Percentiles rank a stretch among this genome's conserved stretches.
These are phyloP conservation scores for Penicillium hesseltinei DNA, from an alignment of 2,329 filamentous ascomycete genomes.

Conservation along the genomic window DNA sequence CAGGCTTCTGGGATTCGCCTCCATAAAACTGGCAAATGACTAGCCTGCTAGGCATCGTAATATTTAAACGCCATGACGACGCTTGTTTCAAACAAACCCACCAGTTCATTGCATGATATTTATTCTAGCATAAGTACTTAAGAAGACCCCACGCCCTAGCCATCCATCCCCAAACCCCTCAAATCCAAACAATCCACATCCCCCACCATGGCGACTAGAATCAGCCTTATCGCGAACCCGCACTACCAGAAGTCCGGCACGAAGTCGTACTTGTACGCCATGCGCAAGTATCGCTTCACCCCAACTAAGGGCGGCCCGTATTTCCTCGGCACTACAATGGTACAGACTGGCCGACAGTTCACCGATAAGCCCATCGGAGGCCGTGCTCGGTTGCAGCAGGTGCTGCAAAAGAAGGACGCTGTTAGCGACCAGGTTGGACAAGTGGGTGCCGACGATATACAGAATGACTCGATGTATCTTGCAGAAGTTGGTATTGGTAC, in stretches of 20 bases:
- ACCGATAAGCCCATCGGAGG: conserved; percentile 50
- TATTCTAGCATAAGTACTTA: neutral
- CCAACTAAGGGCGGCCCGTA: conserved; percentile 65
- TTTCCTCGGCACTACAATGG: conserved; percentile 49
- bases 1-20: neutral
- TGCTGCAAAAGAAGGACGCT: conserved; percentile 50
- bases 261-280: conserved; percentile 62
- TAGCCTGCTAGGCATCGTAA: neutral
- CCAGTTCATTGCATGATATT: neutral
- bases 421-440: conserved; percentile 43
- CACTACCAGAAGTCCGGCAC: conserved; percentile 59
- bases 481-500: conserved; percentile 64
- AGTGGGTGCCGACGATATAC: conserved; percentile 61
- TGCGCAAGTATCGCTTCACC: conserved; percentile 63
- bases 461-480: conserved; percentile 67
- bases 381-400: conserved; percentile 47
- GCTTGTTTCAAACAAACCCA: neutral
- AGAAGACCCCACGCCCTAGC: neutral
- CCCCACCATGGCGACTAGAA: conserved; percentile 41
- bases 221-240: conserved; percentile 56
- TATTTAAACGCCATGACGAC: neutral
- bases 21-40: neutral
- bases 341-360: conserved; percentile 51
- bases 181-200: conserved; percentile 11
- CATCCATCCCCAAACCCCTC: conserved; percentile 12